Base-by-base conservation (phyloP, 768 basidiomycete species). In the Naganishia onofrii region DNA sequence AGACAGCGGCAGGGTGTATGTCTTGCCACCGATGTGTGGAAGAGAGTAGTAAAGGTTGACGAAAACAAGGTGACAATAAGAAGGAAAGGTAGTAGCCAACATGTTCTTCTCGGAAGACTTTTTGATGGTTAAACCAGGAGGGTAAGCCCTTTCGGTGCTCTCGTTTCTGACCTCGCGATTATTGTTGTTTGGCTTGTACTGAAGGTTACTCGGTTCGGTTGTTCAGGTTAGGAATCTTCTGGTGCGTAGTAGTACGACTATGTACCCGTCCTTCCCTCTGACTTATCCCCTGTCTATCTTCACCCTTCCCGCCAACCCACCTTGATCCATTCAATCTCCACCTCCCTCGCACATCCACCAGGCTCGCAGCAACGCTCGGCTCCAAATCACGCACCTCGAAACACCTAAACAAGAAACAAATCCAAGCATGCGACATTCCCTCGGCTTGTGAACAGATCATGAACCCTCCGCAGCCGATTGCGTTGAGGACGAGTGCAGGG, bases 331-430 rank as follows among this genome's bases (percentile, higher is more conserved):
- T n/a, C n/a, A n/a, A n/a, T n/a, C 34, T 12, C 12, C 34, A 36
- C 34, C 12, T 36, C 34, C 12, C 34, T 5, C 34, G 34, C 6
- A 5, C 34, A 36, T 36, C 34, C 34, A 36, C 60, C 67, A 68
- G 71, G 71, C 67, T 72, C 29, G 54, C 67, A 17, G 67, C 71
- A 32, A 72, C 71, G 13, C 60, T 72, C n/a, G 71, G 71, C n/a
- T 42, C 71, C 3, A 68, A 57, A 52, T 42, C 46, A 29, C 52
- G 36, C 6, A 44, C 38, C 15, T 48, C 66, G 15, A 42, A 42
- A 42, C 42, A 42, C 42, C 36, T 63, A 2, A 53, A 46, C 52
- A 68, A 69, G 53, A 67, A 66, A 52, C 58, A 68, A 34, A 42
- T 72, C 23, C 60, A 63, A 9, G 67, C 34, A 48, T 54, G 46